Evolutionary conservation across 2,329 filamentous ascomycete genomes (phyloP).

Genomic region (Elsinoe australis): DNA sequence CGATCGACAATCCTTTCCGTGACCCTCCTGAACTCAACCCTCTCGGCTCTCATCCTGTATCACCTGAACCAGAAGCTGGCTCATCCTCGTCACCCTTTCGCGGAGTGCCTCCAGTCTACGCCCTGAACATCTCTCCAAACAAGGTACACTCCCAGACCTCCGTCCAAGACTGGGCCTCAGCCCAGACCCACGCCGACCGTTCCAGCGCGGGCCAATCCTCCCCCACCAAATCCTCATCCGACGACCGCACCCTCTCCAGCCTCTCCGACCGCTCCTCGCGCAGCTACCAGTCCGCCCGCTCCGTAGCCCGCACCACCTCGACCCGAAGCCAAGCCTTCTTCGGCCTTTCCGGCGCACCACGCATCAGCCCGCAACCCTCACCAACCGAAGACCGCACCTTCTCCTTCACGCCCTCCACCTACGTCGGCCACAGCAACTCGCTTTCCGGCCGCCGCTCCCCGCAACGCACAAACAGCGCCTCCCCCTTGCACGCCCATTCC

Average conservation of each 20-base stretch:
- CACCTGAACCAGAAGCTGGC: constrained; percentile 22
- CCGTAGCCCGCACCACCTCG: constrained; percentile 39
- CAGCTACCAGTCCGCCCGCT: constrained; percentile 37
- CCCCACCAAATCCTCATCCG: constrained; percentile 37
- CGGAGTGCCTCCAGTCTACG: constrained; percentile 6
- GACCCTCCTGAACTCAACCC: constrained; percentile 34
- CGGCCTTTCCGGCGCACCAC: constrained; percentile 18
- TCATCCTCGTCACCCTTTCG: constrained; percentile 1
- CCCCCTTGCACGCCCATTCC: neutral
- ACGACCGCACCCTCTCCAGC: constrained; percentile 50
- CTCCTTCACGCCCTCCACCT: constrained; percentile 7
- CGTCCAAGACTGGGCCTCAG: constrained; percentile 9
- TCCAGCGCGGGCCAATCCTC: constrained; percentile 34
- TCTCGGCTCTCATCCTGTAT: constrained; percentile 30
- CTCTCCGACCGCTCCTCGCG: constrained; percentile 46
- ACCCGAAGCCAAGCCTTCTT: constrained; percentile 32
- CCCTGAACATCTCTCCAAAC: constrained; percentile 4
- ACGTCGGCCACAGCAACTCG: neutral
- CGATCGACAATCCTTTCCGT: constrained; percentile 36
- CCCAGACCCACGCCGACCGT: constrained; percentile 1
- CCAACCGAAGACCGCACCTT: constrained; percentile 22
- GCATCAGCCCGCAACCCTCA: constrained; percentile 22
- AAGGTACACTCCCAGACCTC: neutral
- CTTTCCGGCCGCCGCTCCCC: constrained; percentile 7
- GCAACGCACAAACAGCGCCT: neutral